A percentile compares a stretch with the other conserved stretches of the same genome.
Conservation (phyloP, 345 rosid species). For the Hibiscus mutabilis region DNA sequence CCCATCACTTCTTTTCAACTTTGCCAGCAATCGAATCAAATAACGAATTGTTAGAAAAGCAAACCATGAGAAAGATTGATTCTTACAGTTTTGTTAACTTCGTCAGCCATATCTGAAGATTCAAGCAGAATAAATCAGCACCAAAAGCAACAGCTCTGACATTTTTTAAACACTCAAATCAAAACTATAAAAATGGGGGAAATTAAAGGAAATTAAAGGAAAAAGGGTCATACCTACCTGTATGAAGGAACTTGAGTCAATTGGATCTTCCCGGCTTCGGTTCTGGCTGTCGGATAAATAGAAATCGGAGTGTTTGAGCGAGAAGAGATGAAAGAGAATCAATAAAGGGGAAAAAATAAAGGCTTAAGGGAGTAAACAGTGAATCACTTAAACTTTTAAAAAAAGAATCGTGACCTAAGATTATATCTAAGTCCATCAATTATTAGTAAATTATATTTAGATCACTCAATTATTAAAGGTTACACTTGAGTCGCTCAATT, state of each 20-base stretch:
- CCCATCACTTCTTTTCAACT: no score
- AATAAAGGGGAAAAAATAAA: background rate
- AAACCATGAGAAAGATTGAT: background rate
- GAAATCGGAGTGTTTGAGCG: background rate
- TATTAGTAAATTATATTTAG: no score
- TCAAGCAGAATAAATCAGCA: constrained; percentile 4
- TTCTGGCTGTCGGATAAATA: background rate
- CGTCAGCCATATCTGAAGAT: constrained; percentile 43
- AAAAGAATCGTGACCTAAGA: no score
- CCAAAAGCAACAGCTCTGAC: background rate
- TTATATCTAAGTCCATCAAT: no score
- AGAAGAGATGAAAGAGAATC: background rate
- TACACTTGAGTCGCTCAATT: no score
- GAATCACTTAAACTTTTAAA: no score
- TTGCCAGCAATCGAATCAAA: background rate
- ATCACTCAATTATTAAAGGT: no score
- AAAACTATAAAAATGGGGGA: background rate
- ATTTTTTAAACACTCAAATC: background rate
- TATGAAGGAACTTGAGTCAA: background rate
- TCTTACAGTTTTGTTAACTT: constrained; percentile 39
- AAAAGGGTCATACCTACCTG: background rate
- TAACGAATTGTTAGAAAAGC: background rate
- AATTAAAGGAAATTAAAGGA: background rate
- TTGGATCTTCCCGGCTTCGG: background rate
- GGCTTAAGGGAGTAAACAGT: no score